These are phyloP conservation scores for Trebouxia sp. DNA, from an alignment of 139 green algal genomes.

Conservation along the genomic window DNA sequence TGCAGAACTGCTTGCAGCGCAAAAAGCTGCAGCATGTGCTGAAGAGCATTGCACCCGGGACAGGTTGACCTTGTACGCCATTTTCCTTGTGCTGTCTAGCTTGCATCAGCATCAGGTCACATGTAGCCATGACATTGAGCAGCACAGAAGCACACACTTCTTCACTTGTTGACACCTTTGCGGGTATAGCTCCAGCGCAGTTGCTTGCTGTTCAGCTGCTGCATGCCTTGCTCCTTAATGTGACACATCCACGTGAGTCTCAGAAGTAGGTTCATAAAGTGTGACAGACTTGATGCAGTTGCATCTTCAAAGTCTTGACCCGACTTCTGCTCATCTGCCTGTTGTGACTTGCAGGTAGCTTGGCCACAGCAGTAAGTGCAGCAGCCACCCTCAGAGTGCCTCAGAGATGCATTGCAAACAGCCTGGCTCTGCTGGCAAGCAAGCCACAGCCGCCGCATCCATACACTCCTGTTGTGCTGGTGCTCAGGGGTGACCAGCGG, in stretches of 20 bases:
- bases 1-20: not conserved
- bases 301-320: not conserved
- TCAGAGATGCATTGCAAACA: slow-evolving; percentile 10
- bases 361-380: slow-evolving; percentile 10
- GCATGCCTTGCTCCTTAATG: no score
- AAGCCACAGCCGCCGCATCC: not conserved
- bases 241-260: no score
- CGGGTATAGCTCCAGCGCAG: no score
- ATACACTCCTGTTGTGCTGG: not conserved
- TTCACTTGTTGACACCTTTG: no score
- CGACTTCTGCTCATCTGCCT: not conserved
- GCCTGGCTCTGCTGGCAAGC: not conserved
- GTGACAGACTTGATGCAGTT: not conserved
- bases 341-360: not conserved
- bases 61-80: slow-evolving; percentile 12
- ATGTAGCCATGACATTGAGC: no score
- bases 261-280: no score
- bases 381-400: not conserved
- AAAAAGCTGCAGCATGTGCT: not conserved
- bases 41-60: not conserved
- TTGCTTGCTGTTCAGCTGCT: no score
- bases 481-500: not conserved
- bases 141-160: no score
- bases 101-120: no score
- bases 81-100: no score